These are phyloP conservation scores for Trametes meyenii DNA, from an alignment of 768 basidiomycete species.

Conservation along the genomic window DNA sequence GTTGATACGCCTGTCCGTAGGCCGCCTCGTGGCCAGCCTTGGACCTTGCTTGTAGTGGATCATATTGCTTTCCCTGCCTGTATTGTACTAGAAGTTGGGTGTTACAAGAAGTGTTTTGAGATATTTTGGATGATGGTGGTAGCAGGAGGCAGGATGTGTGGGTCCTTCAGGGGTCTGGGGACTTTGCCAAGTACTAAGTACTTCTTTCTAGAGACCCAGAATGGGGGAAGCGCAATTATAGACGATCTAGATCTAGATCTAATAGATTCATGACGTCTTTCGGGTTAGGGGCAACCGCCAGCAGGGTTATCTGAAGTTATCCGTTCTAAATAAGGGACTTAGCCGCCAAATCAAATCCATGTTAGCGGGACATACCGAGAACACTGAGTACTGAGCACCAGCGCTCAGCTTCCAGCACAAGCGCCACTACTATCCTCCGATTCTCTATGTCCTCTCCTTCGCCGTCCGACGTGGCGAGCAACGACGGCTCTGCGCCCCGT, in stretches of 20 bases:
- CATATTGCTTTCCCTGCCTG: too few species aligned
- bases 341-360: not conserved
- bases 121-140: too few species aligned
- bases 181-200: not conserved
- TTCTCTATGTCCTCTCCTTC: conserved; percentile 21
- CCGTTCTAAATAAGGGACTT: not conserved
- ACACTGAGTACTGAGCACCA: too few species aligned
- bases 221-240: conserved; percentile 6
- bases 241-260: conserved; percentile 14
- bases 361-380: not conserved
- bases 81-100: too few species aligned
- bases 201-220: not conserved
- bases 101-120: too few species aligned
- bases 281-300: not conserved
- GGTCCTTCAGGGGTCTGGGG: not conserved
- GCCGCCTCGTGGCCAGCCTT: conserved; percentile 12
- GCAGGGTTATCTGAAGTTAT: not conserved
- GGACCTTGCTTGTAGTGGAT: too few species aligned
- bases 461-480: conserved; percentile 20
- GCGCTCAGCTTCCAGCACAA: not conserved
- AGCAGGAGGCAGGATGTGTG: too few species aligned
- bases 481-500: conserved; percentile 23
- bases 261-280: not conserved
- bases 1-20: conserved; percentile 15
- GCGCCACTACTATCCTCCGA: conserved; percentile 4